phyloP scores from a whole-genome alignment of 768 basidiomycete genomes.

The Sarcodon sp. region DNA sequence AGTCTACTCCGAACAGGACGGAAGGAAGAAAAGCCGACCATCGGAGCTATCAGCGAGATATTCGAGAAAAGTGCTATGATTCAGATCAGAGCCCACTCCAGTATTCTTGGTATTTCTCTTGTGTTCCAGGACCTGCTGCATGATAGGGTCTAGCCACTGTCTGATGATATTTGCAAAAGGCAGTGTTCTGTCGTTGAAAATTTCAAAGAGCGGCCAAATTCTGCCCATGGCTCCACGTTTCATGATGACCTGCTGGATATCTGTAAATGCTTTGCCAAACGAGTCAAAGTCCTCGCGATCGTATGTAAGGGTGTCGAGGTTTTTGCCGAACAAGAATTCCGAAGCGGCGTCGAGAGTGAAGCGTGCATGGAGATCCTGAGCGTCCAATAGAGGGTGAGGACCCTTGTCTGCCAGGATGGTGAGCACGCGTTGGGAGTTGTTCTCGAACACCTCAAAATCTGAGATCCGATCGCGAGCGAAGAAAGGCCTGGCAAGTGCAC shows the following conservation, averaged over 20 bases:
- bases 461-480: constrained; percentile 61
- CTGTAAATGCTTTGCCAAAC: not conserved
- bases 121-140: constrained; percentile 35
- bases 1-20: not conserved
- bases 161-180: constrained; percentile 22
- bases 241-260: not conserved
- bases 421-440: constrained; percentile 33
- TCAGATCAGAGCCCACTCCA: constrained; percentile 24
- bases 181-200: constrained; percentile 23
- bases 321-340: constrained; percentile 60
- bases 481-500: constrained; percentile 57
- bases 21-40: constrained; percentile 20
- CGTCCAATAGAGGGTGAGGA: constrained; percentile 34
- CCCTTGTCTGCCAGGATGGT: constrained; percentile 30
- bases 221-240: not conserved
- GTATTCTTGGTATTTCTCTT: constrained; percentile 25
- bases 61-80: constrained; percentile 53
- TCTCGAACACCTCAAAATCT: constrained; percentile 59
- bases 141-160: constrained; percentile 50
- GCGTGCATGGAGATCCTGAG: constrained; percentile 54
- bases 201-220: constrained; percentile 29
- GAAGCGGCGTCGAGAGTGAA: constrained; percentile 64
- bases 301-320: constrained; percentile 45
- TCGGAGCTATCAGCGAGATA: constrained; percentile 56
- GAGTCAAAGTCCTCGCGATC: constrained; percentile 41